These are phyloP conservation scores for Abrus pulchellus DNA, from an alignment of 306 rosid species.

Conservation along the genomic window DNA sequence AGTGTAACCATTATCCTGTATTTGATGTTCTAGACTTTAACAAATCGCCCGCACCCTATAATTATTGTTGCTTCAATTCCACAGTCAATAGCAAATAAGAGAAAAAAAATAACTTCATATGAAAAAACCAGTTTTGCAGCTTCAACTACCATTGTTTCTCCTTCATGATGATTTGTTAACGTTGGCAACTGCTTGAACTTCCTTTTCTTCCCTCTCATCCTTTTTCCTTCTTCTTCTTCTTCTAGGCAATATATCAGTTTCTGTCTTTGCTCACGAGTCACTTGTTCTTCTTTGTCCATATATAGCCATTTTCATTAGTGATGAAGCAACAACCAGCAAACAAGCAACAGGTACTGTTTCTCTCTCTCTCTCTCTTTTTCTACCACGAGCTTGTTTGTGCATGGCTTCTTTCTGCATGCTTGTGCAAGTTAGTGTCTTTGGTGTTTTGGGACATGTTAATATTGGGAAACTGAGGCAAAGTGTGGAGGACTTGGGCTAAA, in stretches of 20 bases:
- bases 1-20: background rate
- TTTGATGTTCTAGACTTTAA: background rate
- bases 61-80: background rate
- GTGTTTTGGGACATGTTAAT: constrained; percentile 37
- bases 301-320: constrained; percentile 27
- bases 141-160: background rate
- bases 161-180: background rate
- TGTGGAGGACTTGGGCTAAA: constrained; percentile 65
- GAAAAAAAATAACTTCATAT: background rate
- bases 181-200: constrained; percentile 8
- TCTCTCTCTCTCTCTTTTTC: constrained; percentile 13
- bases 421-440: constrained; percentile 1
- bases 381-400: constrained; percentile 1
- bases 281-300: constrained; percentile 31
- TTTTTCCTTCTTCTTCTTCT: background rate
- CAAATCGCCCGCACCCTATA: background rate
- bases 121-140: background rate
- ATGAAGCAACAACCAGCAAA: constrained; percentile 66
- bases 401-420: constrained; percentile 21
- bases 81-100: background rate
- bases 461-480: constrained; percentile 52
- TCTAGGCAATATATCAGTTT: background rate
- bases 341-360: constrained; percentile 62
- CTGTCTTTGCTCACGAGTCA: constrained; percentile 24
- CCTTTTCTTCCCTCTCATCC: background rate